Evolutionary conservation across 371 early-diverging fungal species (phyloP).

Genomic region (Mortierella polycephala): DNA sequence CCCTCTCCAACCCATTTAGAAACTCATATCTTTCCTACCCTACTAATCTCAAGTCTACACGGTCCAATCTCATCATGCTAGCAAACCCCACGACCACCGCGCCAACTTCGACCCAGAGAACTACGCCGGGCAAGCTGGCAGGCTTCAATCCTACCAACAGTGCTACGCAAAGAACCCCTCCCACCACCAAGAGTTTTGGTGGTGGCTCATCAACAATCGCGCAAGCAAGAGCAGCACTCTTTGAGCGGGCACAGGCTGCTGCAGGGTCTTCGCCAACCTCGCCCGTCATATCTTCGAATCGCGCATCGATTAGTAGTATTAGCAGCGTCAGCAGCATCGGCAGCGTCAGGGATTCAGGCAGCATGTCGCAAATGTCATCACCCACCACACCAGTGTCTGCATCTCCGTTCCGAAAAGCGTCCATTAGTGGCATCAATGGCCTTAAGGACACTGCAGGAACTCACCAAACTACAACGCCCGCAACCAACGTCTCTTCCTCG

Average conservation of each 20-base stretch:
- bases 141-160: slow-evolving; percentile 18
- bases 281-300: slow-evolving; percentile 7
- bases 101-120: neutral
- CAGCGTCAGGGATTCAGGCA: neutral
- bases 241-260: slow-evolving; percentile 14
- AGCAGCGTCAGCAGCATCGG: slow-evolving; percentile 13
- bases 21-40: neutral
- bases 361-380: neutral
- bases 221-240: slow-evolving; percentile 29
- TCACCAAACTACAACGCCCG: slow-evolving; percentile 1
- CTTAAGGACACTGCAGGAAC: neutral
- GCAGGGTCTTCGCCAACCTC: slow-evolving; percentile 18
- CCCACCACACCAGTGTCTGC: slow-evolving; percentile 26
- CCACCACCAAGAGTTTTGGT: neutral
- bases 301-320: slow-evolving; percentile 24
- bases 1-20: neutral
- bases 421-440: slow-evolving; percentile 5
- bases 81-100: slow-evolving; percentile 15
- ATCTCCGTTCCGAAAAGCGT: slow-evolving; percentile 24
- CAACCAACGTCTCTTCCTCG: slow-evolving; percentile 8
- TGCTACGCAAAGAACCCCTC: slow-evolving; percentile 1
- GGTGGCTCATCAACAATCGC: slow-evolving; percentile 16
- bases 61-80: neutral
- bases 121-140: slow-evolving; percentile 18
- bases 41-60: neutral